Conservation (phyloP, 768 basidiomycete genomes). For the Lyophyllum shimeji region DNA sequence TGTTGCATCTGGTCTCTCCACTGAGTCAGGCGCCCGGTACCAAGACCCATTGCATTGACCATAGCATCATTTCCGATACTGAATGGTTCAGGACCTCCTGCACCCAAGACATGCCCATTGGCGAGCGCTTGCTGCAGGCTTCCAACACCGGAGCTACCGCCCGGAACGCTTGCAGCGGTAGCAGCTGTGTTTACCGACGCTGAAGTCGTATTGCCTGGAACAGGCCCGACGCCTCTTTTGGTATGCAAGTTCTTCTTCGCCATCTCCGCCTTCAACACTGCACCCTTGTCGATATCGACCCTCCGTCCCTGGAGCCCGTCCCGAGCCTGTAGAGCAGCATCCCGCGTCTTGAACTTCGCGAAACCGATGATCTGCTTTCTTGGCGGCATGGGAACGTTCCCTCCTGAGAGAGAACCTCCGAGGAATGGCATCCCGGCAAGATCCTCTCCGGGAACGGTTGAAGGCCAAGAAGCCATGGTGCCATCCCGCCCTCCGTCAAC, state of each 20-base stretch:
- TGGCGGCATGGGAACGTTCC: conserved; percentile 44
- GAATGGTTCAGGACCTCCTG: conserved; percentile 24
- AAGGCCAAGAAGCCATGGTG: conserved; percentile 68
- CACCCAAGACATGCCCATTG: conserved; percentile 25
- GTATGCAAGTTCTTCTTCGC: conserved; percentile 99
- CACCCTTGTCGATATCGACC: conserved; percentile 91
- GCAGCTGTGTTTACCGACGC: conserved; percentile 14
- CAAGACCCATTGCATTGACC: conserved; percentile 49
- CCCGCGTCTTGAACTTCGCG: conserved; percentile 88
- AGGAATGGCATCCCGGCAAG: conserved; percentile 30
- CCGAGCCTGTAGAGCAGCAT: conserved; percentile 84
- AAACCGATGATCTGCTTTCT: conserved; percentile 98
- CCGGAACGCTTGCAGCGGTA: conserved; percentile 20
- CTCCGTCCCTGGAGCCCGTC: conserved; percentile 87
- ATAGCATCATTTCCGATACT: conserved; percentile 26
- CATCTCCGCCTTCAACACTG: conserved; percentile 97
- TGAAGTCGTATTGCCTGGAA: conserved; percentile 31
- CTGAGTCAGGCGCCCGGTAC: conserved; percentile 32
- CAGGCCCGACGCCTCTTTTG: conserved; percentile 83
- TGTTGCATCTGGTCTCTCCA: conserved; percentile 32
- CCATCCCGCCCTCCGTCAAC: conserved; percentile 78
- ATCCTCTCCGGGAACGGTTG: conserved; percentile 32
- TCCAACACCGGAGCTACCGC: conserved; percentile 18
- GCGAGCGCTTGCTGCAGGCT: conserved; percentile 15
- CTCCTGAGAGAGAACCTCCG: conserved; percentile 22